Conservation (phyloP, 2,329 filamentous ascomycete species). For the Scolecobasidium constrictum region DNA sequence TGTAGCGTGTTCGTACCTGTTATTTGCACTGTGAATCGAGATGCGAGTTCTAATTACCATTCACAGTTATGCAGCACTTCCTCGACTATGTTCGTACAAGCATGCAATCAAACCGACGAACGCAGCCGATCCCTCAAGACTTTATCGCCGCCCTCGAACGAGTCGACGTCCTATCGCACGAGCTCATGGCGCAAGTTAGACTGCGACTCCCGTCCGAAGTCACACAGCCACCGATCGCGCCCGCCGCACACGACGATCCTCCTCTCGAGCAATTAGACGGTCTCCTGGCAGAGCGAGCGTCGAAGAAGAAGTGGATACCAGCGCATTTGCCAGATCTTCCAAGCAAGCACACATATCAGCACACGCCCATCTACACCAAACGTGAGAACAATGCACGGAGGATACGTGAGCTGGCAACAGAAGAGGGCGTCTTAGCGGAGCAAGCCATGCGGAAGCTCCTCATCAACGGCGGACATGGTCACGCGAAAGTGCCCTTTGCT, state of each 20-base stretch:
- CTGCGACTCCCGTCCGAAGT: constrained; percentile 24
- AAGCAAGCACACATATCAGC: constrained; percentile 52
- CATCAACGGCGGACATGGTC: constrained; percentile 35
- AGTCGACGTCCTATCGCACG: constrained; percentile 25
- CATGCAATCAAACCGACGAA: constrained; percentile 47
- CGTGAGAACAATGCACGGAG: constrained; percentile 49
- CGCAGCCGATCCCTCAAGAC: constrained; percentile 45
- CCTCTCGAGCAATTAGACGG: constrained; percentile 6
- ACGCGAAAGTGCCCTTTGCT: constrained; percentile 22
- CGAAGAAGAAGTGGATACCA: constrained; percentile 44
- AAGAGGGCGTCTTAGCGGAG: constrained; percentile 55
- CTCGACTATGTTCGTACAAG: constrained; percentile 43
- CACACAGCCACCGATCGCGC: constrained; percentile 29
- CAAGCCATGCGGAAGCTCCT: constrained; percentile 52
- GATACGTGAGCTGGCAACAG: constrained; percentile 51
- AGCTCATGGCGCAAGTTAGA: constrained; percentile 30
- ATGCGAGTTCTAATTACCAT: no score
- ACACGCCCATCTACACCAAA: constrained; percentile 46
- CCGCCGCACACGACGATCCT: constrained; percentile 16
- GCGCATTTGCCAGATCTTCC: constrained; percentile 51
- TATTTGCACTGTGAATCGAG: no score
- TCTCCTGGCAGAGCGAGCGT: constrained; percentile 38
- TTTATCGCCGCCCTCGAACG: constrained; percentile 43
- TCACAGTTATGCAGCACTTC: constrained; percentile 46
- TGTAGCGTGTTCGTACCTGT: constrained; percentile 44